Conservation (phyloP, 495 filamentous ascomycete genomes). For the Physcia stellaris region DNA sequence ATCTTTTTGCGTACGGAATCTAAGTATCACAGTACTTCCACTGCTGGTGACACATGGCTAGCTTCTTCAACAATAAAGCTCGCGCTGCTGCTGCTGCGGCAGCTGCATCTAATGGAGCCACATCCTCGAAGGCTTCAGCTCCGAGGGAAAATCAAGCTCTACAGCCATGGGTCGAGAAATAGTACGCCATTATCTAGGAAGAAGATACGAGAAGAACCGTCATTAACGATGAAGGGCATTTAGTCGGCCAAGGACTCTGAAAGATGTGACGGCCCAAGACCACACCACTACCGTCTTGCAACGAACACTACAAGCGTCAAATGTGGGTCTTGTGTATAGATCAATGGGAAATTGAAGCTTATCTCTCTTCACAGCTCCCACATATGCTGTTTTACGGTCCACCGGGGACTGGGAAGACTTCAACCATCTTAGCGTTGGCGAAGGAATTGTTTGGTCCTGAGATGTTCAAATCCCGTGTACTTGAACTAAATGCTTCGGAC, state of each 20-base stretch:
- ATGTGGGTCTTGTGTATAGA: constrained; percentile 36
- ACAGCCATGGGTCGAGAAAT: constrained; percentile 99
- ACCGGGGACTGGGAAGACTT: constrained; percentile 97
- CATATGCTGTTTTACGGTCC: constrained; percentile 99
- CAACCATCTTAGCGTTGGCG: constrained; percentile 87
- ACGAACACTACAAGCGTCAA: constrained; percentile 85
- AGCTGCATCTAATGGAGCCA: constrained; percentile 27
- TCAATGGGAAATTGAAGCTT: not conserved
- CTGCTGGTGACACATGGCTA: too few relatives aligned
- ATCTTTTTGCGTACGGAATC: not conserved
- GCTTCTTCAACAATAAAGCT: constrained; percentile 92
- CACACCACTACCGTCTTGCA: constrained; percentile 89
- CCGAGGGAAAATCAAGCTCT: constrained; percentile 50
- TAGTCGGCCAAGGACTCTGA: constrained; percentile 84
- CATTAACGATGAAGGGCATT: not conserved
- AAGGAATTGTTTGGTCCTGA: constrained; percentile 97
- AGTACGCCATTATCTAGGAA: constrained; percentile 46
- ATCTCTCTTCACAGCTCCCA: constrained; percentile 47
- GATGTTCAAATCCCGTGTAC: constrained; percentile 82
- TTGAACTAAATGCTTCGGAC: constrained; percentile 97
- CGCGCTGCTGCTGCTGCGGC: constrained; percentile 65
- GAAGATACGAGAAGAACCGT: not conserved
- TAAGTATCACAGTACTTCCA: not conserved
- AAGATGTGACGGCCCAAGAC: constrained; percentile 94
- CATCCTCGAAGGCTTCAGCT: constrained; percentile 36